A percentile compares a stretch with the other conserved stretches of the same genome.
Evolutionary conservation across 2,329 filamentous ascomycete species (phyloP).

Genomic region (Tricladium varicosporioides): DNA sequence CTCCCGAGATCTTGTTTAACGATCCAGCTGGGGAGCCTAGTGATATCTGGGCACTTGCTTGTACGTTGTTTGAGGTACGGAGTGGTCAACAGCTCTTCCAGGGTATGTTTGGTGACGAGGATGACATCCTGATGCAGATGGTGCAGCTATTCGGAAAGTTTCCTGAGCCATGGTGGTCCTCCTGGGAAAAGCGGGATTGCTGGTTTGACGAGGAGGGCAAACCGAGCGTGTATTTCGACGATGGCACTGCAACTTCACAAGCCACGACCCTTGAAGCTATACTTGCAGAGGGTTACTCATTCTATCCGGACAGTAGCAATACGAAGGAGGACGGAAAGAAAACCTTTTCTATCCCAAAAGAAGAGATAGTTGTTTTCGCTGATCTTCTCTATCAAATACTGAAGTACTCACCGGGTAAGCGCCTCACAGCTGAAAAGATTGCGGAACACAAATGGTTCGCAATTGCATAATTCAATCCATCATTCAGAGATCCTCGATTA

Average conservation of each 20-base stretch:
- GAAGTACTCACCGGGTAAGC: background rate
- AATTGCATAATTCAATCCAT: no score
- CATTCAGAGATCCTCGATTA: no score
- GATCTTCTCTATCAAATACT: conserved; percentile 2
- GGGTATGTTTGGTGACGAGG: conserved; percentile 4
- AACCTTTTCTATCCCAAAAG: background rate
- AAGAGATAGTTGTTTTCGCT: background rate
- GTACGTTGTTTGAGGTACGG: conserved; percentile 15
- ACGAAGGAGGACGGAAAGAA: background rate
- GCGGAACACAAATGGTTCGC: conserved; percentile 3
- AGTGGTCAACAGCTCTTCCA: conserved; percentile 12
- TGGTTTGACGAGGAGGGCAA: conserved; percentile 1
- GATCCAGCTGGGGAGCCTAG: conserved; percentile 1
- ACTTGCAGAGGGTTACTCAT: background rate
- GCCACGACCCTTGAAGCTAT: background rate
- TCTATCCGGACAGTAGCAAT: conserved; percentile 5
- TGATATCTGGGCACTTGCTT: conserved; percentile 19
- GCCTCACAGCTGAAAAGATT: background rate
- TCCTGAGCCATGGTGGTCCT: conserved; percentile 17
- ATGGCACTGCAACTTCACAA: background rate
- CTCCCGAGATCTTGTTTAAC: conserved; percentile 13
- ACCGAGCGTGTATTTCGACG: background rate
- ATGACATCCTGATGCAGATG: conserved; percentile 11
- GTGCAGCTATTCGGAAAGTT: conserved; percentile 13
- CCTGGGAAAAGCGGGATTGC: conserved; percentile 12